Base-by-base conservation (phyloP, 495 filamentous ascomycete genomes). In the Annulohypoxylon moriforme region DNA sequence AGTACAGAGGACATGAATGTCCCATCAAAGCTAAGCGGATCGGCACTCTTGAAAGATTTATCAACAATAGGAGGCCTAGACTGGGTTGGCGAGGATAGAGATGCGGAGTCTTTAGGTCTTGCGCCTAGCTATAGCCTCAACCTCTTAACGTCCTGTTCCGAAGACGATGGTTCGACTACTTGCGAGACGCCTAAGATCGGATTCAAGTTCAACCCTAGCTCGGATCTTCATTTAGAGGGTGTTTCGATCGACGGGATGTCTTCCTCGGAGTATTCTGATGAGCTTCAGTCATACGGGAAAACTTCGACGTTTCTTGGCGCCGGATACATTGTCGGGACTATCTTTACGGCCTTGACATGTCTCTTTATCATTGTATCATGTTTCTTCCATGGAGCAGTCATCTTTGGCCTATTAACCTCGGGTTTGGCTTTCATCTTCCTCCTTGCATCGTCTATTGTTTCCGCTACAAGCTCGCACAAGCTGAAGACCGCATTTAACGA, bases 131-230 rank as follows among this genome's bases (percentile, higher is more conserved):
- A 78, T 64, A 77, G 71, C 34, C 60, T 81, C 49, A 69, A 70
- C 24, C 73, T 82, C 9, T 63, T 83, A 42, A 78, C 81, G 8
- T 57, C 76, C 6, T 83, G 81, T 62, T 67, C 69, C n/a, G 69
- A 70, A 16, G 46, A 68, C 49, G 66, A 72, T 18, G 69, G 68
- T 6, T 47, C 57, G 27, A 63, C 74, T 13, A 53, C 66, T 4
- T 84, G 81, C 76, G 47, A 67, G 13, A 9, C 60, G 9, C 72
- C 80, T 1, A 38, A 56, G 16, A 36, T 80, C 57, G 77, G 78
- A 34, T 80, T 75, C 53, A 64, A 22, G 57, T 84, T 82, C 64
- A 65, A 77, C 63, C 81, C 81, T 3, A 67, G 44, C 20, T 33
- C 69, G 10, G 71, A 78, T 66, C 77, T 82, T 13, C 73, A 73